Conservation (phyloP, 331 rosid species). For the Cydonia oblonga region DNA sequence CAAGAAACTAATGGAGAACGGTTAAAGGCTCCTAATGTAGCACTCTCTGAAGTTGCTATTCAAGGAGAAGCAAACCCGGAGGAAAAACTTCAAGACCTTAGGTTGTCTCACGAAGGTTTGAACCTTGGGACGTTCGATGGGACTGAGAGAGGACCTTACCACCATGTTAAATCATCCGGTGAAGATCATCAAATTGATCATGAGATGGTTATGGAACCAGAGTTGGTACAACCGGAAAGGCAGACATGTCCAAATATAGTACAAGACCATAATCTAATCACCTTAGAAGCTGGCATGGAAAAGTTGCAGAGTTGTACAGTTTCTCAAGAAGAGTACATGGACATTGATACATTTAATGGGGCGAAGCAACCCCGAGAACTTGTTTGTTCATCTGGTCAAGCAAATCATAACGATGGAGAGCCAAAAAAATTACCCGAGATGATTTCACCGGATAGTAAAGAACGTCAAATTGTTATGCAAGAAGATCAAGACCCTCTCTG, state of each 20-base stretch:
- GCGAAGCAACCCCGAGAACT: slow-evolving; percentile 14
- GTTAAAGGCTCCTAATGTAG: slow-evolving; percentile 5
- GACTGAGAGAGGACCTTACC: slow-evolving; percentile 17
- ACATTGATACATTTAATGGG: slow-evolving; percentile 13
- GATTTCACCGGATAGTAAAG: slow-evolving; percentile 24
- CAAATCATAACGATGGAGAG: slow-evolving; percentile 19
- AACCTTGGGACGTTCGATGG: slow-evolving; percentile 15
- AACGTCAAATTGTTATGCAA: neutral
- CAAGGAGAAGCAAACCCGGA: slow-evolving; percentile 1
- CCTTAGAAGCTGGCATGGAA: slow-evolving; percentile 25
- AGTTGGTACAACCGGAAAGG: slow-evolving; percentile 16
- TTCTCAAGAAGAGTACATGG: slow-evolving; percentile 20
- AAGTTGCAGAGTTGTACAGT: slow-evolving; percentile 25
- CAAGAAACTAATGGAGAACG: slow-evolving; percentile 20
- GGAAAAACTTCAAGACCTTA: slow-evolving; percentile 12
- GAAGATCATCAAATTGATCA: slow-evolving; percentile 26
- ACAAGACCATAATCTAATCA: slow-evolving; percentile 16
- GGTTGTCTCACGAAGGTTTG: slow-evolving; percentile 20
- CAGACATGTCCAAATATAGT: slow-evolving; percentile 11
- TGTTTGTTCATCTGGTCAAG: slow-evolving; percentile 18
- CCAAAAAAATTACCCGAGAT: slow-evolving; percentile 14
- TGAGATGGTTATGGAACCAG: slow-evolving; percentile 9
- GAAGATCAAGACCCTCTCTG: slow-evolving; percentile 11
- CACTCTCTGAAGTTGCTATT: slow-evolving; percentile 14
- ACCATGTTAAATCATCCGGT: slow-evolving; percentile 7